These are phyloP conservation scores for Lithospermum erythrorhizon DNA, from an alignment of 257 asterid genomes.

Conservation along the genomic window DNA sequence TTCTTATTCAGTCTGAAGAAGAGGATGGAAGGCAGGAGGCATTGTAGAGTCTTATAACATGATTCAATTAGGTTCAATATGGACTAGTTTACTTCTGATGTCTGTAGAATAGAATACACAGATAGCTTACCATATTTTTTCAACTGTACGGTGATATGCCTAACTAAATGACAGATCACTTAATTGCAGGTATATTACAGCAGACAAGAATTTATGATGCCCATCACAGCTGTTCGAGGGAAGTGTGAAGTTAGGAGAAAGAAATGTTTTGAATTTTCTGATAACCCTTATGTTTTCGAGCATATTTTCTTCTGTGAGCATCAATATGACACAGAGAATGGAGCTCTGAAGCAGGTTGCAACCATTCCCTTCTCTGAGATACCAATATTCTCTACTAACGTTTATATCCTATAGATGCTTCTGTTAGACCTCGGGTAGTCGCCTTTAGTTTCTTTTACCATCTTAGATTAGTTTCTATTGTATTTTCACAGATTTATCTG, in stretches of 20 bases:
- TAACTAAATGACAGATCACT: neutral
- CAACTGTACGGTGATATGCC: neutral
- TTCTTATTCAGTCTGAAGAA: neutral
- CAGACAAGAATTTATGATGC: constrained; percentile 4
- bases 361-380: neutral
- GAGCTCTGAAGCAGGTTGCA: constrained; percentile 14
- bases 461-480: neutral
- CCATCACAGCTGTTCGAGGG: constrained; percentile 12
- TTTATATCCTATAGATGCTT: neutral
- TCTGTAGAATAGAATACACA: neutral
- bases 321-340: constrained; percentile 8
- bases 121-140: neutral
- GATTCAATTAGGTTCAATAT: neutral
- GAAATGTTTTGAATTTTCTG: constrained; percentile 3
- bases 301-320: constrained; percentile 14
- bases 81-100: neutral
- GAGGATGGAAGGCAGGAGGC: neutral
- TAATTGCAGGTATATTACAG: constrained; percentile 18
- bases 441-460: neutral
- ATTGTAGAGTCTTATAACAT: neutral
- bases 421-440: neutral
- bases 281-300: constrained; percentile 7
- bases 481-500: neutral
- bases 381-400: neutral
- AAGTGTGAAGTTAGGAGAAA: constrained; percentile 16